Evolutionary conservation across 1,284 basidiomycete species (phyloP).

Genomic region (Mycosarcoma mackinlayi): DNA sequence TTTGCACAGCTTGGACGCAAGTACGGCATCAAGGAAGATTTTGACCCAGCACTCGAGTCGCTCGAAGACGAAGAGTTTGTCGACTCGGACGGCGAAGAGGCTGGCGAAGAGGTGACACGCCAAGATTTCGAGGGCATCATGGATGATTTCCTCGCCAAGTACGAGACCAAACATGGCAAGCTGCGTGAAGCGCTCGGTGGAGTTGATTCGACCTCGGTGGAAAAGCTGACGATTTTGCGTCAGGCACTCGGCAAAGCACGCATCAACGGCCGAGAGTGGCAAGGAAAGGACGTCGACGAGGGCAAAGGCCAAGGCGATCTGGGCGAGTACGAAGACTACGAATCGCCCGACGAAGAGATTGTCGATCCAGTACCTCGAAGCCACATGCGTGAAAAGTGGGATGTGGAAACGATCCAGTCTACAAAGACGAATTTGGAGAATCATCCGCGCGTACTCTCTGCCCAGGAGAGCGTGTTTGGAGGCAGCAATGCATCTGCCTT

Average conservation of each 20-base stretch:
- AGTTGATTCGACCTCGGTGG: constrained; percentile 70
- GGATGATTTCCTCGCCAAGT: constrained; percentile 92
- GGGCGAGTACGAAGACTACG: constrained; percentile 84
- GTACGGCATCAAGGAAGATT: constrained; percentile 64
- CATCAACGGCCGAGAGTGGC: constrained; percentile 50
- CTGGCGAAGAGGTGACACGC: constrained; percentile 77
- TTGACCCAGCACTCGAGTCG: constrained; percentile 77
- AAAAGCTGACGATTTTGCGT: constrained; percentile 74
- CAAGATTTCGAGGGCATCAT: constrained; percentile 91
- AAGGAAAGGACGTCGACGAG: constrained; percentile 55
- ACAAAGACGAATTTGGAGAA: constrained; percentile 67
- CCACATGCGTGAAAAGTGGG: constrained; percentile 64
- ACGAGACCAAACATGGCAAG: constrained; percentile 87
- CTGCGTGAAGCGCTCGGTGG: constrained; percentile 74
- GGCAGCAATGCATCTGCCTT: constrained; percentile 37
- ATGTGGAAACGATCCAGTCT: constrained; percentile 64
- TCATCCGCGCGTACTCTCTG: constrained; percentile 61
- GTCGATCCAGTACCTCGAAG: constrained; percentile 38
- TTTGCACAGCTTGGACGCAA: constrained; percentile 83
- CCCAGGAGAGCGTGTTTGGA: constrained; percentile 53
- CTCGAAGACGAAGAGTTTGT: constrained; percentile 74
- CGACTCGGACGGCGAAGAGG: constrained; percentile 69
- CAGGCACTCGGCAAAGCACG: constrained; percentile 57
- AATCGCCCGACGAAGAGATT: constrained; percentile 72
- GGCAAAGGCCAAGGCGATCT: constrained; percentile 70